Percentiles rank a stretch among this genome's conserved stretches.
Conservation (phyloP, 2,329 filamentous ascomycete species). For the Teratosphaeriaceae sp. region DNA sequence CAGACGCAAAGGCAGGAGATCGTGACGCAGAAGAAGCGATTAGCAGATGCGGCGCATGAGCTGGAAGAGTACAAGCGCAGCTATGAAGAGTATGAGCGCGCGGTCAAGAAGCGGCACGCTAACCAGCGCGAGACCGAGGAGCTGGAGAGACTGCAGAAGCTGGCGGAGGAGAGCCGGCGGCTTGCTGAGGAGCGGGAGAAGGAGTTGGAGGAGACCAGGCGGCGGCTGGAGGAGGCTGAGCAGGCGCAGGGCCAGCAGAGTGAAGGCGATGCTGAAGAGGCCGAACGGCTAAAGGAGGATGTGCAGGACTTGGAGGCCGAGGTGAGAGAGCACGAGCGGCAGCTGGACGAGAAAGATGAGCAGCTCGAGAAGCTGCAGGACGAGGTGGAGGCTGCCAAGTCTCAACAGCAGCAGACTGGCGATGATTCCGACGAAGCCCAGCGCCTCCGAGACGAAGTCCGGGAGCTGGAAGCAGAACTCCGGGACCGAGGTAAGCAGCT, state of each 20-base stretch:
- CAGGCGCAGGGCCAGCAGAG: constrained; percentile 29
- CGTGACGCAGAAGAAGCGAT: constrained; percentile 74
- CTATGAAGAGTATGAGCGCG: constrained; percentile 74
- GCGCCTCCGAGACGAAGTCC: constrained; percentile 43
- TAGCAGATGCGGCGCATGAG: constrained; percentile 76
- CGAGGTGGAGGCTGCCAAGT: constrained; percentile 31
- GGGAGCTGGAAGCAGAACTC: constrained; percentile 45
- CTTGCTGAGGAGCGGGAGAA: constrained; percentile 35
- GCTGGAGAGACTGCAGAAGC: constrained; percentile 41
- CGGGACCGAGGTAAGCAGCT: constrained; percentile 38
- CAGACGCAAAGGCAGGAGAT: constrained; percentile 87
- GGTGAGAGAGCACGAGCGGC: constrained; percentile 43
- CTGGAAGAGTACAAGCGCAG: constrained; percentile 78
- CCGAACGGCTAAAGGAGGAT: constrained; percentile 40
- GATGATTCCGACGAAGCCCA: constrained; percentile 24
- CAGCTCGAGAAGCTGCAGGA: constrained; percentile 42
- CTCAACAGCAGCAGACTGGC: constrained; percentile 22
- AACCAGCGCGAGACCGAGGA: constrained; percentile 64
- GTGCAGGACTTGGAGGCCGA: constrained; percentile 43
- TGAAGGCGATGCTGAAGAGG: constrained; percentile 24
- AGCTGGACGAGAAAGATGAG: constrained; percentile 36
- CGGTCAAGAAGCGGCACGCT: constrained; percentile 64
- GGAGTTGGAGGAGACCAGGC: constrained; percentile 37
- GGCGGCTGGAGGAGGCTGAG: constrained; percentile 34
- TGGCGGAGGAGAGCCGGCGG: constrained; percentile 38